A percentile compares a stretch with the other conserved stretches of the same genome.
Conservation (phyloP, 495 filamentous ascomycete genomes). For the Penicillium cinerascens region DNA sequence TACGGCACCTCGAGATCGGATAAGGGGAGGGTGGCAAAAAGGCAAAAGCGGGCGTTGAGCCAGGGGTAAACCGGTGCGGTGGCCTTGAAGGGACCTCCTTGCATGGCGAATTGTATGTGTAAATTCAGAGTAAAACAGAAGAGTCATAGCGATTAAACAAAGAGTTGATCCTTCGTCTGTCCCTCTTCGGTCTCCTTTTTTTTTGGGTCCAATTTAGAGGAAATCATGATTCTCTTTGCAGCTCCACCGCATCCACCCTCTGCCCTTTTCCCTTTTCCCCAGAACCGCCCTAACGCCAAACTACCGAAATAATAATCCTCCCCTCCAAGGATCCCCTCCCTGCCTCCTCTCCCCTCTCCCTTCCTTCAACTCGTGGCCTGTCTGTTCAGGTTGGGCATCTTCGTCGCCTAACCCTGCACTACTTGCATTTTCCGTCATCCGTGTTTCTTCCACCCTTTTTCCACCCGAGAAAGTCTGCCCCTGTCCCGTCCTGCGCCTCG, state of each 20-base stretch:
- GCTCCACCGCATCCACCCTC: constrained; percentile 12
- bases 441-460: background rate
- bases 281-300: constrained; percentile 19
- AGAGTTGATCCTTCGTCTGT: background rate
- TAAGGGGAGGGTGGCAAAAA: constrained; percentile 8
- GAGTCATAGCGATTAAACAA: background rate
- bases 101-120: constrained; percentile 1
- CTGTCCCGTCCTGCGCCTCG: background rate
- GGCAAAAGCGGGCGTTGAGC: constrained; percentile 7
- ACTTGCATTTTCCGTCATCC: constrained; percentile 1
- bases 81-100: constrained; percentile 4
- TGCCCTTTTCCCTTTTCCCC: constrained; percentile 17
- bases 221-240: background rate
- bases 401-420: background rate
- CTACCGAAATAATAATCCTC: constrained; percentile 26
- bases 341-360: background rate
- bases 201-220: background rate
- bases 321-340: constrained; percentile 5
- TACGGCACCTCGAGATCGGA: background rate
- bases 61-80: constrained; percentile 16
- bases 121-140: background rate
- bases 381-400: background rate
- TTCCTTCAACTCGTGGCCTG: background rate
- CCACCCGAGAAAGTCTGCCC: constrained; percentile 5
- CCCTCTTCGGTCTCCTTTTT: background rate